A percentile compares a stretch with the other conserved stretches of the same genome.
Evolutionary conservation across 441 rosid genomes (phyloP).

Genomic region (Gossypium lobatum): DNA sequence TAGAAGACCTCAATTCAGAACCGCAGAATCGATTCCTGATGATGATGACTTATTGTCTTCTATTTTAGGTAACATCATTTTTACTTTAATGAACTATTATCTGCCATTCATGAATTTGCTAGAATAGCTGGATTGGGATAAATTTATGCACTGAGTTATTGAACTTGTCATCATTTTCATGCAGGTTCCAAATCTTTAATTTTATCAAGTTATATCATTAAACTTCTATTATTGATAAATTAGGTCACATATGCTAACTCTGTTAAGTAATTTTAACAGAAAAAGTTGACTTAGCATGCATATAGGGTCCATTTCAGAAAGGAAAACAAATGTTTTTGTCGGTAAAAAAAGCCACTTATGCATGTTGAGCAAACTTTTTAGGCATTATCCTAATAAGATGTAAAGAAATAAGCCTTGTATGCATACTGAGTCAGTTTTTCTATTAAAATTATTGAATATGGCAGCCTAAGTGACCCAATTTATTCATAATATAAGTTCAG

Average conservation of each 20-base stretch:
- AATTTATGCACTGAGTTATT: neutral
- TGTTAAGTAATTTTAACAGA: neutral
- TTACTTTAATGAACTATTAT: neutral
- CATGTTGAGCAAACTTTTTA: neutral
- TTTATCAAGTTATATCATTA: neutral
- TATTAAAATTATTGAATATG: neutral
- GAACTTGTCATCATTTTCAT: neutral
- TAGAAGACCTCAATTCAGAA: slow-evolving; percentile 50
- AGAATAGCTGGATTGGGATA: neutral
- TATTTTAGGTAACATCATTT: slow-evolving; percentile 63
- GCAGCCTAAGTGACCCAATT: neutral
- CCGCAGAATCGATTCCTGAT: slow-evolving; percentile 69
- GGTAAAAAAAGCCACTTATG: neutral
- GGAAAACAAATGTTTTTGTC: neutral
- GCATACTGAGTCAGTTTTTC: neutral
- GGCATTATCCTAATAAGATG: neutral
- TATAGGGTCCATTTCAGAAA: neutral
- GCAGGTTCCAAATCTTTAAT: neutral
- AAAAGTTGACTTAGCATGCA: neutral
- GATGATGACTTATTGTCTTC: slow-evolving; percentile 92
- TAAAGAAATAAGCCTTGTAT: neutral
- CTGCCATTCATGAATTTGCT: neutral
- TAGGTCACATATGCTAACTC: neutral
- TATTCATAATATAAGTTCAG: neutral
- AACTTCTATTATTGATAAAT: neutral